Evolutionary conservation across 768 basidiomycete species (phyloP), one percentile per base, ranked within the genome.

Genomic region (Boletus bicolor): DNA sequence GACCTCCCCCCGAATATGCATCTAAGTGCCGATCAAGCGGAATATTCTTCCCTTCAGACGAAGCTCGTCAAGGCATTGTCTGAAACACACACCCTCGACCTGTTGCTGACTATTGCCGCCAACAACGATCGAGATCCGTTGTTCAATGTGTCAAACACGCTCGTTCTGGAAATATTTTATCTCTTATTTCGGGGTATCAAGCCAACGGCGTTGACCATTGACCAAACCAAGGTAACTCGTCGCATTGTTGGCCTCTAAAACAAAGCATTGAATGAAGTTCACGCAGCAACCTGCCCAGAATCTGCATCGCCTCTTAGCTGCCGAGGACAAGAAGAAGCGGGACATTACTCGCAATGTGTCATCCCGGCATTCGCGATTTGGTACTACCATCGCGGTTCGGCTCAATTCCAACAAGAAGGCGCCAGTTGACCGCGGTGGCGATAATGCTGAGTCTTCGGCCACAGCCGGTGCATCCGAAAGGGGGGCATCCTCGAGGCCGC

Each of bases 351-450:
- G 83, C 46, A 75, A 77, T 46, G 75, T 81, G 5, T 73, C 85
- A 49, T 90, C 93, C 21, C 82, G 97, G 34, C 97, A 99, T 73
- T 93, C 93, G 26, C 85, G 95, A 46, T 99, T 99, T 72, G 97
- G 97, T 1, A 98, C 97, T 3, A 98, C 95, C 9, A 87, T 98
- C 60, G 76, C 88, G 21, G 87, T 99, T 51, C 82, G 79, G 58
- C 76, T 89, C 42, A 88, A 86, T 55, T 70, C 84, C 14, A 81
- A 79, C 59, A 83, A 81, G 69, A 77, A 73, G 51, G 64, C 37
- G 34, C 62, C 34, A 51, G 64, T 6, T 47, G 60, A 41, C 50
- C 53, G 46, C 19, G 34, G 44, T 60, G 66, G 66, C 39, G 64
- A 67, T 52, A 60, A 58, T 53, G 63, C 64, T 49, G 65, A 56